Percentiles rank a stretch among this genome's conserved stretches.
These are phyloP conservation scores for Lasiodiplodia hormozganensis DNA, from an alignment of 2,329 filamentous ascomycete species.

Conservation along the genomic window DNA sequence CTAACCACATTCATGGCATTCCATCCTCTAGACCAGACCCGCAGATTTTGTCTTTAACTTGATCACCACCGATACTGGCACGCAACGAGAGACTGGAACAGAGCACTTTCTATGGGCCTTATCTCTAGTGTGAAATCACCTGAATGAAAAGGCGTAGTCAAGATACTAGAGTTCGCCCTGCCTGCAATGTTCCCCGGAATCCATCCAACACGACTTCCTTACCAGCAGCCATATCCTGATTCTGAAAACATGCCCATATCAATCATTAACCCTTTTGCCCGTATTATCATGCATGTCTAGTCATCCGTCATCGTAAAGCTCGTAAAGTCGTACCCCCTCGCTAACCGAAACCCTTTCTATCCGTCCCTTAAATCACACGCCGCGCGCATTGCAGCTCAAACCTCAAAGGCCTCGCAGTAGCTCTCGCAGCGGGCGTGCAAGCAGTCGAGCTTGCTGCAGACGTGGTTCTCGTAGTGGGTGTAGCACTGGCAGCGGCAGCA, in stretches of 20 bases:
- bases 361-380: not conserved
- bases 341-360: not conserved
- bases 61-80: not conserved
- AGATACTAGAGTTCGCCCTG: not conserved
- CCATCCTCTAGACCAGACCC: not conserved
- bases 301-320: not conserved
- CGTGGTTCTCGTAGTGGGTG: conserved; percentile 28
- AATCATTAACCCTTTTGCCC: not conserved
- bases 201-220: not conserved
- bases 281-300: no score
- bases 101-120: conserved; percentile 3
- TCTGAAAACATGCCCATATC: not conserved
- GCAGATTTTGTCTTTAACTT: not conserved
- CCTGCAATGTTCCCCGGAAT: conserved; percentile 5
- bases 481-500: conserved; percentile 29
- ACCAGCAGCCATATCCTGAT: not conserved
- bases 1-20: not conserved
- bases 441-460: conserved; percentile 28
- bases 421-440: conserved; percentile 25
- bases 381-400: not conserved
- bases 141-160: not conserved
- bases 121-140: not conserved
- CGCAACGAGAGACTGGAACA: not conserved
- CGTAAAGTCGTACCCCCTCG: not conserved
- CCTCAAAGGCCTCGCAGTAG: conserved; percentile 2